Conservation (phyloP, 2,329 filamentous ascomycete genomes). For the Xenoacremonium recifei region DNA sequence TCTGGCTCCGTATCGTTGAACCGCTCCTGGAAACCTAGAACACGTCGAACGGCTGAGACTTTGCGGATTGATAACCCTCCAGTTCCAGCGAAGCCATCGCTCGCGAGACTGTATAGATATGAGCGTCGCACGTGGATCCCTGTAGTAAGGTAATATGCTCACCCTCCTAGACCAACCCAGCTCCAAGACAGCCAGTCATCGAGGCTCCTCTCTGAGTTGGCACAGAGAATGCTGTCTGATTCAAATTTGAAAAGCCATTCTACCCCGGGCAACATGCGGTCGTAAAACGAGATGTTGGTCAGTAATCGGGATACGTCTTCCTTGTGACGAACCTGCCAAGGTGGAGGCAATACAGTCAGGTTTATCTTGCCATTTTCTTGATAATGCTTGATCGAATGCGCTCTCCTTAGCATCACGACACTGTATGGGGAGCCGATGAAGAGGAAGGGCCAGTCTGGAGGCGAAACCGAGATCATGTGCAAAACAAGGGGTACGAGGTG, state of each 20-base stretch:
- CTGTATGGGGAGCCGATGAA: constrained; percentile 52
- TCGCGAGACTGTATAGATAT: no score
- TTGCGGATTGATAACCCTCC: constrained; percentile 54
- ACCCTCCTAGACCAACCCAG: constrained; percentile 54
- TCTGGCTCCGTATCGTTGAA: constrained; percentile 50
- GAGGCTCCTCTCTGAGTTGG: constrained; percentile 49
- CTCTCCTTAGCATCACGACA: constrained; percentile 42
- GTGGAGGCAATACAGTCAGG: constrained; percentile 46
- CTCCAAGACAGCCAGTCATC: constrained; percentile 55
- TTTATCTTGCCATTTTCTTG: constrained; percentile 51
- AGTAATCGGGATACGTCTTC: constrained; percentile 48
- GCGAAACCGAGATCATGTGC: constrained; percentile 52
- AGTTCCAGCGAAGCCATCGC: constrained; percentile 50
- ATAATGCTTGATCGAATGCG: constrained; percentile 47
- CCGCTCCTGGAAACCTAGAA: constrained; percentile 49
- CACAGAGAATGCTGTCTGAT: constrained; percentile 55
- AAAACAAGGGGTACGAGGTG: constrained; percentile 49
- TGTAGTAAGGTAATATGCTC: no score
- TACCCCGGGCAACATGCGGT: constrained; percentile 46
- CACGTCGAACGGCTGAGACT: constrained; percentile 47
- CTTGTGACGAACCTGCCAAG: constrained; percentile 45
- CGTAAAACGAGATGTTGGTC: constrained; percentile 52
- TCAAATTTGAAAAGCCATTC: constrained; percentile 57
- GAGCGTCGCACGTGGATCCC: no score
- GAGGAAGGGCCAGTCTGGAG: constrained; percentile 54